These are phyloP conservation scores for Edaphochlamys debaryana DNA, from an alignment of 139 green algal species.

Conservation along the genomic window DNA sequence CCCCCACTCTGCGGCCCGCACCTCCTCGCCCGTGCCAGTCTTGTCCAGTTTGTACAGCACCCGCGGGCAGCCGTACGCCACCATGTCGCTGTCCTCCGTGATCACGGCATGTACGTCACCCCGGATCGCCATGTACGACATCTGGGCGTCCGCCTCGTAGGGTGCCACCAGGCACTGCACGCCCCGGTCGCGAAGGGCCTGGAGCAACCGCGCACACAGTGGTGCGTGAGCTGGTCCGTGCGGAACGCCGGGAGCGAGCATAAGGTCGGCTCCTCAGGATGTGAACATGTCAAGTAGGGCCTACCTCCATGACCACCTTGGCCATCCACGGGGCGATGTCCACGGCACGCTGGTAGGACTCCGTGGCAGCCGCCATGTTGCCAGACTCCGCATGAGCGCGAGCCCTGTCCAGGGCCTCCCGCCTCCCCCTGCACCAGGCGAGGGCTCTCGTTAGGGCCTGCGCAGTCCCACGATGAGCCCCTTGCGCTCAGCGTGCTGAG, in stretches of 20 bases:
- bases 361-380: conserved; percentile 81
- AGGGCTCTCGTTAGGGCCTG: no score
- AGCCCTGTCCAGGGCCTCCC: conserved; percentile 70
- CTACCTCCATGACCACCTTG: conserved; percentile 77
- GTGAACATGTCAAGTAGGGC: no score
- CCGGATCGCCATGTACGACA: conserved; percentile 86
- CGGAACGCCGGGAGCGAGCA: no score
- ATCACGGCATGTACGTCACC: conserved; percentile 87
- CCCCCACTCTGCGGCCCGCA: neutral
- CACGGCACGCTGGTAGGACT: conserved; percentile 89
- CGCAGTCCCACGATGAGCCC: no score
- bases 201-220: no score
- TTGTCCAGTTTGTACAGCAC: conserved; percentile 97
- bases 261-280: no score
- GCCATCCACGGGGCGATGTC: conserved; percentile 90
- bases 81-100: conserved; percentile 97
- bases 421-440: conserved; percentile 55
- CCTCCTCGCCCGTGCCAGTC: conserved; percentile 79
- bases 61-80: conserved; percentile 92
- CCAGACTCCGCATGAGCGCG: conserved; percentile 66
- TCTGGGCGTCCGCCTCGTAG: conserved; percentile 98
- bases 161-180: conserved; percentile 93
- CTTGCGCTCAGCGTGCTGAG: no score
- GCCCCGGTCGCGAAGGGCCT: conserved; percentile 71
- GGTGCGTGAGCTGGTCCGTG: no score